Evolutionary conservation across 1,139 yeast species (phyloP).

Genomic region (Wickerhamiella pararugosa): DNA sequence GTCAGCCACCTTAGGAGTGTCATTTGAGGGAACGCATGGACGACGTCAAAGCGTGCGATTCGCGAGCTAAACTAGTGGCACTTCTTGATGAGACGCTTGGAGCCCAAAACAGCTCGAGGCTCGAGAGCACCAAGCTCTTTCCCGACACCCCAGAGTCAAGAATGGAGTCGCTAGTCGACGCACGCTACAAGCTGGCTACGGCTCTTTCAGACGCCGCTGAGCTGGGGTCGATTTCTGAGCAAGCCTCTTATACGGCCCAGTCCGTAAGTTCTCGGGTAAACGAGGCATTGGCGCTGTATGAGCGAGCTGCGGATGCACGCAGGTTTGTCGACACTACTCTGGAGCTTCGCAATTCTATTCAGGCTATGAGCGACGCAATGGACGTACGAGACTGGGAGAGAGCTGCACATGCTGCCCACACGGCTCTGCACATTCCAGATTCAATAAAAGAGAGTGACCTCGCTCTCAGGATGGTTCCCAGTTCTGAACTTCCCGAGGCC

Average conservation of each 20-base stretch:
- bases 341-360: conserved; percentile 44
- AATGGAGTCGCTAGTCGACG: no score
- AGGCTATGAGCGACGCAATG: conserved; percentile 55
- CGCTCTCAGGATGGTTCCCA: conserved; percentile 77
- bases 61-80: no score
- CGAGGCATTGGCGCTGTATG: conserved; percentile 10
- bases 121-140: no score
- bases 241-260: conserved; percentile 9
- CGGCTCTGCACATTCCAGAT: conserved; percentile 39
- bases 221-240: neutral
- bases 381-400: conserved; percentile 52
- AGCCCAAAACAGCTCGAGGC: no score
- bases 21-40: no score
- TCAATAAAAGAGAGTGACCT: conserved; percentile 47
- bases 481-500: conserved; percentile 72
- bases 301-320: conserved; percentile 47
- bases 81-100: no score
- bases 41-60: no score
- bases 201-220: no score
- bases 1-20: no score
- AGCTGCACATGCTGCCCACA: conserved; percentile 51
- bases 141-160: no score
- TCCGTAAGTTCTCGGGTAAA: conserved; percentile 9
- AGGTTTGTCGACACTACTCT: conserved; percentile 54
- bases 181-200: no score